phyloP scores from a whole-genome alignment of 257 asterid species.

The Solanum chilense region DNA sequence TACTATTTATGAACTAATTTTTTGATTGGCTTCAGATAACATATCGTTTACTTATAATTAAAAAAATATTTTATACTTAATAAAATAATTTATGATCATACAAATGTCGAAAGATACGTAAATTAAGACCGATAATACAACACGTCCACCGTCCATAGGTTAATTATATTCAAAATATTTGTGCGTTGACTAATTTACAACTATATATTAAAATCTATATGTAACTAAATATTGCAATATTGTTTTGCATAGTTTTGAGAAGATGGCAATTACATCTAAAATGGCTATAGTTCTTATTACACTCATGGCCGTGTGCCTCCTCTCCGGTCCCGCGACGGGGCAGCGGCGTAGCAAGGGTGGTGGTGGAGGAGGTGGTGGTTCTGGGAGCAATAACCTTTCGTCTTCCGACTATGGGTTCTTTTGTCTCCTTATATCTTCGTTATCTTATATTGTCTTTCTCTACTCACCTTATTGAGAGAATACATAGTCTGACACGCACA shows the following conservation, averaged over 20 bases:
- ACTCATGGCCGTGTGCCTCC: neutral
- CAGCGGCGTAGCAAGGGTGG: neutral
- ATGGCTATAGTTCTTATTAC: neutral
- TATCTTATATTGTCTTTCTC: neutral
- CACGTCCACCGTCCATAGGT: neutral
- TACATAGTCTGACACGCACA: neutral
- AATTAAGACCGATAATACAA: neutral
- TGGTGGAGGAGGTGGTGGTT: neutral
- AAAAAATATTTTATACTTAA: too few species aligned
- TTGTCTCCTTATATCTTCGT: neutral
- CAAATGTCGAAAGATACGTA: neutral
- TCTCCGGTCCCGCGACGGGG: neutral
- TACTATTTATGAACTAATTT: neutral
- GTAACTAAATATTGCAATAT: neutral
- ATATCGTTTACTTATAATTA: too few species aligned
- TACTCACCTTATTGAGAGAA: neutral
- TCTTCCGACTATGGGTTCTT: neutral
- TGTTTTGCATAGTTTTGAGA: neutral
- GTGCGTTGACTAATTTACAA: neutral
- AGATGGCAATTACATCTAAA: neutral
- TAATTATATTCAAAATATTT: neutral
- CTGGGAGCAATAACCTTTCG: neutral
- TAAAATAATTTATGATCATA: neutral
- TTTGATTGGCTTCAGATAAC: too few species aligned
- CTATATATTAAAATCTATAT: neutral